These are phyloP conservation scores for Penicillium sp. DNA, from an alignment of 2,329 filamentous ascomycete genomes.

Conservation along the genomic window DNA sequence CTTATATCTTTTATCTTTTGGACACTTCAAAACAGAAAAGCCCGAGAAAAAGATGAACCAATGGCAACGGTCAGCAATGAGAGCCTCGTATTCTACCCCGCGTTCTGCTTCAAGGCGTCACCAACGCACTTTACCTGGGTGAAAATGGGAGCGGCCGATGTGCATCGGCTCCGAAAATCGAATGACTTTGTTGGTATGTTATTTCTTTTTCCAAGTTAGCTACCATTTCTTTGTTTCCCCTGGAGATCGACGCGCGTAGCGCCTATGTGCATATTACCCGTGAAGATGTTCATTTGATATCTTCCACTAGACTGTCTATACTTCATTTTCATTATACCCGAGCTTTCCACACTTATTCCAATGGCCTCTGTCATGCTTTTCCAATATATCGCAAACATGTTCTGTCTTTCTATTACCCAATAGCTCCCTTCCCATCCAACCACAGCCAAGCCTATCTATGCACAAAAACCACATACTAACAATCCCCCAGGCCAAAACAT, in stretches of 20 bases:
- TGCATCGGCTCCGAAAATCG: slow-evolving; percentile 45
- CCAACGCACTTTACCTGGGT: slow-evolving; percentile 57
- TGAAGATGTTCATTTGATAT: neutral
- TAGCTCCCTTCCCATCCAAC: neutral
- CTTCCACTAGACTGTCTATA: neutral
- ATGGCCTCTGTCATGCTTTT: neutral
- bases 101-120: slow-evolving; percentile 52
- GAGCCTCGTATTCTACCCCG: slow-evolving; percentile 45
- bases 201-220: neutral
- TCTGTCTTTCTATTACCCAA: neutral
- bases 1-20: neutral
- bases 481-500: slow-evolving; percentile 43
- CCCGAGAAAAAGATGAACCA: slow-evolving; percentile 20
- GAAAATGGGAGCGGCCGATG: slow-evolving; percentile 49
- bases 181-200: slow-evolving; percentile 46
- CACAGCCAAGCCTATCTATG: slow-evolving; percentile 1
- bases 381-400: neutral
- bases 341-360: neutral
- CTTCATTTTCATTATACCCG: neutral
- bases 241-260: neutral
- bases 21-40: neutral
- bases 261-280: neutral
- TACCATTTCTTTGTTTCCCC: neutral
- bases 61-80: slow-evolving; percentile 22
- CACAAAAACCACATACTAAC: neutral